Base-by-base conservation (phyloP, 805 yeast species). In the Ogataea nitratoaversa region DNA sequence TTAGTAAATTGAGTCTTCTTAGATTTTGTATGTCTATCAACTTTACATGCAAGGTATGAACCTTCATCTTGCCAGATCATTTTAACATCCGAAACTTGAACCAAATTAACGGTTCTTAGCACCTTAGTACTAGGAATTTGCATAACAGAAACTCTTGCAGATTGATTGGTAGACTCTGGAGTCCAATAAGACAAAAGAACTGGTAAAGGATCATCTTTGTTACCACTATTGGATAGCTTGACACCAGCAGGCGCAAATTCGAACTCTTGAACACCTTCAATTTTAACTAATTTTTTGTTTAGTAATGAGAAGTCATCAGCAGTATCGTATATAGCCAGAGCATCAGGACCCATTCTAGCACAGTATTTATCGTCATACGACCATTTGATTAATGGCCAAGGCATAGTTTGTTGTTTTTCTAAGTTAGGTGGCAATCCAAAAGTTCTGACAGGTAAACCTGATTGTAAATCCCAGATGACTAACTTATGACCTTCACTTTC, bases 361-460 rank as follows among this genome's bases (percentile, higher is more conserved):
- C 95, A 86, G 72, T 81, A 93, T 64, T 78, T 81, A 66, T 87
- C 95, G 67, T 93, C 95, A 56, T 69, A 73, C 33, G 97, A 87
- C 98, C 98, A 93, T 68, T 89, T 89, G 63, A 93, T 82, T 56
- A 91, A 78, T 36, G 99, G 99, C 99, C 99, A 93, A 46, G 84
- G 79, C 80, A 81, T 77, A 44, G 74, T 78, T 67, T 75, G 78
- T 66, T 75, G 74, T 30, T 72, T 68, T 57, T 80, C 82, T 59
- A 82, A 69, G 57, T 78, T 72, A 46, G 87, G 85, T 44, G 91
- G 86, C 56, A 91, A 72, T 23, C 96, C 95, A 76, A 93, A 91
- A 13, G 97, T 85, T 63, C 95, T 80, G 47, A 81, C 79, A 36
- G 91, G 86, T 48, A 84, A 73, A 47, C 93, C 91, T 22, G 95